phyloP scores from a whole-genome alignment of 768 basidiomycete species.

The Cystofilobasidium macerans region DNA sequence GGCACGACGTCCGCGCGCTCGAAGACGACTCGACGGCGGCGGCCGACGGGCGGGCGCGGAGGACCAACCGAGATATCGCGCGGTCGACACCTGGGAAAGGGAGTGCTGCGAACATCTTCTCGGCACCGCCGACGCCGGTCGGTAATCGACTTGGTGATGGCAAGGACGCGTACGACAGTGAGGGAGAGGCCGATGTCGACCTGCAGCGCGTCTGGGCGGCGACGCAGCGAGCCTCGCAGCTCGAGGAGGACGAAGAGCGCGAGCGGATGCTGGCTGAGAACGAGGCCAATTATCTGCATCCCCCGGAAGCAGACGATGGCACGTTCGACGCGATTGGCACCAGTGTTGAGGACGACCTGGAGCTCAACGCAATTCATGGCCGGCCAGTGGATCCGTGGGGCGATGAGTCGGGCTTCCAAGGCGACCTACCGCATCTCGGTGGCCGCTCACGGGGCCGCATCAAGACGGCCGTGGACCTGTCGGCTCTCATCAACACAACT shows the following conservation, averaged over 20 bases:
- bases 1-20: not conserved
- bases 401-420: conserved; percentile 4
- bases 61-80: too few species aligned
- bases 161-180: not conserved
- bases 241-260: not conserved
- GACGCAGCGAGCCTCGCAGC: conserved; percentile 3
- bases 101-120: not conserved
- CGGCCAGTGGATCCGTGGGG: not conserved
- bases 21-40: not conserved
- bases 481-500: not conserved
- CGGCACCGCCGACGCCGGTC: not conserved
- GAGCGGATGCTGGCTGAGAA: not conserved
- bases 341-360: conserved; percentile 35
- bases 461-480: too few species aligned
- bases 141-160: not conserved
- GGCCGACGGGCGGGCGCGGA: too few species aligned
- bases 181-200: not conserved
- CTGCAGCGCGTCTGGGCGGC: not conserved
- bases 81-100: too few species aligned
- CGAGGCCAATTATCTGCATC: not conserved
- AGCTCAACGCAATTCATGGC: conserved; percentile 13
- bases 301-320: conserved; percentile 2
- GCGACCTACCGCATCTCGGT: not conserved
- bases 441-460: too few species aligned
- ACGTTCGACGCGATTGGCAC: conserved; percentile 36